Evolutionary conservation across 2,329 filamentous ascomycete genomes (phyloP).

Genomic region (Fusarium sulawesiense): DNA sequence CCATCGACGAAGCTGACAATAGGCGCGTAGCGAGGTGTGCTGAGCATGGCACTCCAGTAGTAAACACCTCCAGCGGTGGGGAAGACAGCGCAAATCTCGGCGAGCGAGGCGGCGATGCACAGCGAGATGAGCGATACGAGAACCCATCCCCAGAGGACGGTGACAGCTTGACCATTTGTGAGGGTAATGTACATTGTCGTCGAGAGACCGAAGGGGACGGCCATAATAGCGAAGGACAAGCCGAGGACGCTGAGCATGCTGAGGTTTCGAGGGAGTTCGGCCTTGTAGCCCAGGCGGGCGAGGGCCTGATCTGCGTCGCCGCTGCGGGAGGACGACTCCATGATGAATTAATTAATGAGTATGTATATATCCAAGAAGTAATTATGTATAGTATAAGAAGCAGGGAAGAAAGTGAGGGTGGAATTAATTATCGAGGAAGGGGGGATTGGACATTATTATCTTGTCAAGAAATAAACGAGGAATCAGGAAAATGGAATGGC

Average conservation of each 20-base stretch:
- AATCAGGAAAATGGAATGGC: conserved; percentile 28
- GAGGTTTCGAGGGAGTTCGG: conserved; percentile 62
- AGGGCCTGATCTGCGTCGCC: conserved; percentile 57
- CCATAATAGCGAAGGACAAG: conserved; percentile 64
- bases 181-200: conserved; percentile 64
- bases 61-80: conserved; percentile 72
- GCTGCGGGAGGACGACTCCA: conserved; percentile 28
- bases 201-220: conserved; percentile 62
- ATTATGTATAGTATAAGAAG: neutral
- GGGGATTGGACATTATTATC: conserved; percentile 23
- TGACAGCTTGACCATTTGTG: conserved; percentile 78
- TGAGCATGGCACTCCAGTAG: conserved; percentile 78
- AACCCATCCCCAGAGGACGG: conserved; percentile 77
- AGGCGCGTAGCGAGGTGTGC: conserved; percentile 69
- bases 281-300: conserved; percentile 61
- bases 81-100: conserved; percentile 78
- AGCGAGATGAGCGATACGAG: conserved; percentile 76
- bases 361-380: neutral
- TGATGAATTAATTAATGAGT: conserved; percentile 6
- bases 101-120: conserved; percentile 76
- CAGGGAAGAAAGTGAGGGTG: neutral
- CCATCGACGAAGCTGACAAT: conserved; percentile 77
- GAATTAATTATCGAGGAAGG: neutral
- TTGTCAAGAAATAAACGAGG: conserved; percentile 15
- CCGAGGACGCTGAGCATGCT: conserved; percentile 62